Evolutionary conservation across 1,284 basidiomycete species (phyloP), one percentile per base, ranked within the genome.

Genomic region (Puccinia triticina): DNA sequence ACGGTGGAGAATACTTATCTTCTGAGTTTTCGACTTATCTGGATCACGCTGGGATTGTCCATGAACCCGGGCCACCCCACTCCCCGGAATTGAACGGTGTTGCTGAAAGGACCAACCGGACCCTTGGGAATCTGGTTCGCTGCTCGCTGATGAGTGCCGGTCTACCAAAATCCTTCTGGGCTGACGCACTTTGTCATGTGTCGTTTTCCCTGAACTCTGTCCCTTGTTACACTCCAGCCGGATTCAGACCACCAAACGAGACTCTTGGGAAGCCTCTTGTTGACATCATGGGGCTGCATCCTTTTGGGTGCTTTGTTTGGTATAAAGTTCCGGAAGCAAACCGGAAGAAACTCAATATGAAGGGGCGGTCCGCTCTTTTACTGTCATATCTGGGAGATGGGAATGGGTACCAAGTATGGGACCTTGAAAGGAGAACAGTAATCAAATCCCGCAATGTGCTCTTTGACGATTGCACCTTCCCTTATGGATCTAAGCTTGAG

Each of bases 41-140:
- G 2, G 82, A 83, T 11, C 40, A 61, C 0, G 46, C 82, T 11
- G 88, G 88, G 18, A 88, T 87, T 1, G 50, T 79, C 32, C 85
- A 83, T 40, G 83, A 87, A 66, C 84, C 86, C 21, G 87, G 86
- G 18, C 84, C 87, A 0, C 88, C 89, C 75, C 85, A 89, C 80
- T 86, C 87, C 1, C 87, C 87, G 2, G n/a, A n/a, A n/a, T n/a
- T n/a, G n/a, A n/a, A n/a, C n/a, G n/a, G n/a, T n/a, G n/a, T n/a
- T n/a, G n/a, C n/a, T n/a, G n/a, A n/a, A n/a, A n/a, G n/a, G n/a
- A n/a, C n/a, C n/a, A n/a, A n/a, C n/a, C n/a, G n/a, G n/a, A n/a
- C n/a, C n/a, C n/a, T n/a, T n/a, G n/a, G n/a, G n/a, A n/a, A n/a
- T n/a, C n/a, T n/a, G n/a, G n/a, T n/a, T n/a, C n/a, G n/a, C n/a